phyloP scores from a whole-genome alignment of 306 rosid species.

The Rubus parviflorus region DNA sequence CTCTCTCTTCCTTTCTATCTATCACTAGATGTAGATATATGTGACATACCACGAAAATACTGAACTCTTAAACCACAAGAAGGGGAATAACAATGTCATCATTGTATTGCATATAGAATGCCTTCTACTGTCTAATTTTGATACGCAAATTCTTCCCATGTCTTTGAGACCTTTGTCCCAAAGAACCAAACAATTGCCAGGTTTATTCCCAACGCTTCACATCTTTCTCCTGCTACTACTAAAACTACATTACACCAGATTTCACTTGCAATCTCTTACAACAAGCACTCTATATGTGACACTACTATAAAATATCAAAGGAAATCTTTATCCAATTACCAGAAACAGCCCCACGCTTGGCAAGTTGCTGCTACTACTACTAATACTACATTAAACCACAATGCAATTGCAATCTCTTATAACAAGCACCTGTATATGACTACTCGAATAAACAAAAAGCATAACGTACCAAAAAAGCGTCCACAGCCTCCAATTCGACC shows the following conservation, averaged over 20 bases:
- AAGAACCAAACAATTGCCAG: not conserved
- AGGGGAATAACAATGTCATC: not conserved
- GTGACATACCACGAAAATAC: not conserved
- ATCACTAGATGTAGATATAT: not conserved
- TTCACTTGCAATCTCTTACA: not conserved
- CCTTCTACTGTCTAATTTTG: not conserved
- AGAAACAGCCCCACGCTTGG: not conserved
- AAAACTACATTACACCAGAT: not conserved
- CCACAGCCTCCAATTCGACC: conserved; percentile 97
- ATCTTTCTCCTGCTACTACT: not conserved
- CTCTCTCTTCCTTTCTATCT: not conserved
- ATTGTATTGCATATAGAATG: not conserved
- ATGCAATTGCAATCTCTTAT: not conserved
- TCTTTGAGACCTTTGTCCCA: not conserved
- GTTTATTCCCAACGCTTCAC: not conserved
- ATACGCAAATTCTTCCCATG: not conserved
- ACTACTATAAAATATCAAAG: not conserved
- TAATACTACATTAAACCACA: not conserved
- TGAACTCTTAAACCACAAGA: not conserved
- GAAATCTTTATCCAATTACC: not conserved
- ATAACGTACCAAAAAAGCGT: conserved; percentile 74
- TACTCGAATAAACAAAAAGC: conserved; percentile 7
- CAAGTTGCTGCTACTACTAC: not conserved
- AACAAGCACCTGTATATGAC: not conserved
- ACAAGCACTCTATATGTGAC: not conserved